Evolutionary conservation across 306 rosid species (phyloP).

Genomic region (Prunus mira): DNA sequence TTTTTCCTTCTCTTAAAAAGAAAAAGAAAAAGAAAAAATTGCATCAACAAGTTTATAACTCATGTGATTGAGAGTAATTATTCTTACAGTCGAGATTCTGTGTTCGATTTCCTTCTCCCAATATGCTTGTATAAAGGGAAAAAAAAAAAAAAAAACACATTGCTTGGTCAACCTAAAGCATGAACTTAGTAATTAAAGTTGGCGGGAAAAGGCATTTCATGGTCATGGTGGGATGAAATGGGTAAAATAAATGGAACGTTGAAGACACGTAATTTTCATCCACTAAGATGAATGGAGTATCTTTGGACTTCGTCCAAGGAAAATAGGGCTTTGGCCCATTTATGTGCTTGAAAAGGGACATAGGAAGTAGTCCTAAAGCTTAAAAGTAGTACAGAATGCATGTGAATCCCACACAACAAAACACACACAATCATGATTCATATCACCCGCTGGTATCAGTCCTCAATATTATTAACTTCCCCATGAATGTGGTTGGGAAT

Average conservation of each 20-base stretch:
- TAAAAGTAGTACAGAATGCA: background rate
- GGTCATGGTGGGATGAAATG: too few species aligned
- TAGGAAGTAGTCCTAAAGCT: background rate
- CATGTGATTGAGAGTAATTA: too few species aligned
- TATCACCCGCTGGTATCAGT: background rate
- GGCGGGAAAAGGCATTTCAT: too few species aligned
- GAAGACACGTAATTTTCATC: background rate
- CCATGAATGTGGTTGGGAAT: background rate
- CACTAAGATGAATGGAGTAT: background rate
- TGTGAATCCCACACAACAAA: background rate
- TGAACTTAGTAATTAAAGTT: too few species aligned
- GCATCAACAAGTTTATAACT: too few species aligned
- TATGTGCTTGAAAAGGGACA: background rate
- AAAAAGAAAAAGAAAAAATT: too few species aligned
- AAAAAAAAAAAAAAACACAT: too few species aligned
- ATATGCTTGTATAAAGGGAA: too few species aligned
- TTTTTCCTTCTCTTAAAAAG: too few species aligned
- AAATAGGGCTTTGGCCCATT: background rate
- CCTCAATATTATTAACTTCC: background rate
- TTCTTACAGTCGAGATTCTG: too few species aligned
- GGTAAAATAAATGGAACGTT: background rate
- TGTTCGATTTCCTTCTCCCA: too few species aligned
- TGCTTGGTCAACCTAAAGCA: background rate
- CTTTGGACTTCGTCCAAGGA: background rate
- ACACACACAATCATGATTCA: too few species aligned